Evolutionary conservation across 2,329 filamentous ascomycete genomes (phyloP).

Genomic region (Leptographium galeiforme): DNA sequence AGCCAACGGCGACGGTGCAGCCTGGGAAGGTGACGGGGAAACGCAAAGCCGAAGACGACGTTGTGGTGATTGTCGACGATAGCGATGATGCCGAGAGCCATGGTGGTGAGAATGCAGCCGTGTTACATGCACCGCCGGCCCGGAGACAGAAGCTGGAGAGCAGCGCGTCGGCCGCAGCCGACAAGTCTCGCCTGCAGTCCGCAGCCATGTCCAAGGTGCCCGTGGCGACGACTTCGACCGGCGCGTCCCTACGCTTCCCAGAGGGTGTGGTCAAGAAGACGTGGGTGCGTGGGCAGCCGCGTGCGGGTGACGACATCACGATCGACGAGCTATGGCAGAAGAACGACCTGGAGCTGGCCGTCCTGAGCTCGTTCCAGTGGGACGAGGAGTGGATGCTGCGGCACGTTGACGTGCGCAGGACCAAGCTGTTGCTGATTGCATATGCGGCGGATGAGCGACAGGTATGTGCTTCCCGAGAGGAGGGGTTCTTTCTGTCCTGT

Average conservation of each 20-base stretch:
- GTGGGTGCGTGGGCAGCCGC: constrained; percentile 51
- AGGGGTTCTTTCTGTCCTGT: neutral
- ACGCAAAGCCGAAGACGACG: constrained; percentile 33
- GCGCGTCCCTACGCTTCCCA: constrained; percentile 25
- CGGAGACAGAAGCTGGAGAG: neutral
- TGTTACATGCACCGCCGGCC: neutral
- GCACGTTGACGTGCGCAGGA: constrained; percentile 50
- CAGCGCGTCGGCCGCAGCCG: neutral
- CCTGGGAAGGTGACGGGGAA: constrained; percentile 18
- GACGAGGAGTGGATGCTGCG: constrained; percentile 66
- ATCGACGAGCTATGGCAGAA: constrained; percentile 78
- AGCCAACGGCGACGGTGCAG: neutral
- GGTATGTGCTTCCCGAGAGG: constrained; percentile 23
- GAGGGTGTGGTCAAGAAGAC: constrained; percentile 69
- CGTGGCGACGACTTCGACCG: neutral
- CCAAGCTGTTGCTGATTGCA: constrained; percentile 48
- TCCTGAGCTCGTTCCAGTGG: constrained; percentile 81
- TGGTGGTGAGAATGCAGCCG: neutral
- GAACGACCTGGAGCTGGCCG: constrained; percentile 55
- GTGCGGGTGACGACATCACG: constrained; percentile 60
- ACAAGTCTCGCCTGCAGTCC: neutral
- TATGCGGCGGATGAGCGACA: constrained; percentile 39
- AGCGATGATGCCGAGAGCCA: constrained; percentile 4
- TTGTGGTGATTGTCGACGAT: constrained; percentile 10
- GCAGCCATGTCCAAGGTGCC: neutral